These are phyloP conservation scores for Trypanosoma lewisi DNA, from an alignment of 208 protist species.

Conservation along the genomic window DNA sequence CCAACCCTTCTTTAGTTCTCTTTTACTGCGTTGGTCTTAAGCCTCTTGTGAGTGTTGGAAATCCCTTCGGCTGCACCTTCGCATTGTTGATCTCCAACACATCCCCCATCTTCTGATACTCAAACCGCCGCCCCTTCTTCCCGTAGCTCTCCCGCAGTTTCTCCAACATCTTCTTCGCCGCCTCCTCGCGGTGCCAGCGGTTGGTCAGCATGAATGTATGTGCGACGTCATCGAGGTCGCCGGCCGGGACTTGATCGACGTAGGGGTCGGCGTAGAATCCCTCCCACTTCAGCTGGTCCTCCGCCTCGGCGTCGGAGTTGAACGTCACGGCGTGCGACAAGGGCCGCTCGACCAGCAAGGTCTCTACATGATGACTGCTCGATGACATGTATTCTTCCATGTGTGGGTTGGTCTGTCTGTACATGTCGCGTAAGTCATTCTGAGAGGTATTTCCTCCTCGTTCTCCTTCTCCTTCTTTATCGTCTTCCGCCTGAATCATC, in stretches of 20 bases:
- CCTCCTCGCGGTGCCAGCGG: constrained; percentile 88
- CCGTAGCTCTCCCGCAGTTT: constrained; percentile 80
- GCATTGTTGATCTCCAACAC: constrained; percentile 91
- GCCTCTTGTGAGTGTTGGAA: constrained; percentile 75
- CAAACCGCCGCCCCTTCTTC: constrained; percentile 76
- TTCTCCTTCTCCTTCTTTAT: constrained; percentile 9
- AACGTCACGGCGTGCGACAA: constrained; percentile 81
- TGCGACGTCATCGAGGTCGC: constrained; percentile 75
- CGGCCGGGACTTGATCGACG: constrained; percentile 81
- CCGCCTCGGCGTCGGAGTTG: constrained; percentile 84
- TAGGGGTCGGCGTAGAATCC: constrained; percentile 86
- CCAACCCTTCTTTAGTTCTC: background rate
- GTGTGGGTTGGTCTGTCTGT: constrained; percentile 60
- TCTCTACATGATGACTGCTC: constrained; percentile 55
- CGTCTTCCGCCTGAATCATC: constrained; percentile 32
- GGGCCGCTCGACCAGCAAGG: constrained; percentile 80
- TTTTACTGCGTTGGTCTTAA: constrained; percentile 31
- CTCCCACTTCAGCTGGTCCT: constrained; percentile 87
- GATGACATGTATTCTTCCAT: constrained; percentile 87
- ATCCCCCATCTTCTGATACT: constrained; percentile 91
- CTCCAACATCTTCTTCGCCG: constrained; percentile 85
- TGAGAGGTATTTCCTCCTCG: background rate
- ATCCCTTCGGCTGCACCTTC: constrained; percentile 86
- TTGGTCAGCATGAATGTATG: constrained; percentile 85
- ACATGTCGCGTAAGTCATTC: constrained; percentile 40